phyloP scores from a whole-genome alignment of 768 basidiomycete genomes.

The Lanmaoa rubissima region DNA sequence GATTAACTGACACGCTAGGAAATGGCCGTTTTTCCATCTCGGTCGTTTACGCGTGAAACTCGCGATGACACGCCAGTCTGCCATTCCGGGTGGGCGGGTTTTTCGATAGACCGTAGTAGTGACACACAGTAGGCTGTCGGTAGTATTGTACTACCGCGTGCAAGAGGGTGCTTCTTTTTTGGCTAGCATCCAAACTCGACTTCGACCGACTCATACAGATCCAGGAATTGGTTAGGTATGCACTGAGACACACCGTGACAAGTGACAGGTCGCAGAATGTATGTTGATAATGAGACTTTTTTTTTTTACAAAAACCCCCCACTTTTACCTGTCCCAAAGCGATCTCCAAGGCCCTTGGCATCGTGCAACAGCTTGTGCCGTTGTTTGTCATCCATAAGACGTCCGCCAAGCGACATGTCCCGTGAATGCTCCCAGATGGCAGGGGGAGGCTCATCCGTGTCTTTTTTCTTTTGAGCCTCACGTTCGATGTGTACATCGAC shows the following conservation, averaged over 20 bases:
- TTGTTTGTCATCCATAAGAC: slow-evolving; percentile 86
- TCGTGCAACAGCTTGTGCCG: slow-evolving; percentile 77
- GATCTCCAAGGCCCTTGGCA: slow-evolving; percentile 74
- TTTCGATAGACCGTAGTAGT: not conserved
- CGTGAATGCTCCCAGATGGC: slow-evolving; percentile 91
- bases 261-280: not conserved
- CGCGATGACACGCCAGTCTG: not conserved
- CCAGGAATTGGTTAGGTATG: not conserved
- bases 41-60: slow-evolving; percentile 17
- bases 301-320: slow-evolving; percentile 55
- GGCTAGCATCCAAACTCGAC: slow-evolving; percentile 1
- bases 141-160: not conserved
- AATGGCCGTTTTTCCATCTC: not conserved
- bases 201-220: no score
- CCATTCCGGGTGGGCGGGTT: not conserved
- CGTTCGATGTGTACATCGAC: slow-evolving; percentile 49
- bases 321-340: slow-evolving; percentile 74
- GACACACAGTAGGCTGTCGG: not conserved
- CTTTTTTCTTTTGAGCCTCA: slow-evolving; percentile 37
- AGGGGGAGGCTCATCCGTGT: slow-evolving; percentile 51
- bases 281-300: not conserved
- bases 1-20: not conserved
- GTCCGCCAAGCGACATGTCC: slow-evolving; percentile 85
- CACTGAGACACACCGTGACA: slow-evolving; percentile 12
- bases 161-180: not conserved